These are phyloP conservation scores for Tylopilus balloui DNA, from an alignment of 768 basidiomycete genomes.

Conservation along the genomic window DNA sequence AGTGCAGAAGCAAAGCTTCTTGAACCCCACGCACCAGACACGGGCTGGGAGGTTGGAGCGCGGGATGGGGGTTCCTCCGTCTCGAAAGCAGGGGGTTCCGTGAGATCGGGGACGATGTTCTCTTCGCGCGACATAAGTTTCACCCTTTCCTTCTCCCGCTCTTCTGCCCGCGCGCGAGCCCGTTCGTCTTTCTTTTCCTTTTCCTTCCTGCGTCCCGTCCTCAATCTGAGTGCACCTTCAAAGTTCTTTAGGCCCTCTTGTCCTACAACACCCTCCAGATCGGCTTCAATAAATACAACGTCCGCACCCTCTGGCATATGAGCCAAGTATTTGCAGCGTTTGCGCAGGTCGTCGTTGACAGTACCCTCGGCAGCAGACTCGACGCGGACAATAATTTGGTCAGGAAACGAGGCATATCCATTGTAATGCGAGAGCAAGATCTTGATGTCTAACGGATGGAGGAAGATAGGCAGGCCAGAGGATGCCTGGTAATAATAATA, in stretches of 20 bases:
- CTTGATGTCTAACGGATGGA: conserved; percentile 94
- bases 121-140: conserved; percentile 30
- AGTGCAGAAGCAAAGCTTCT: conserved; percentile 80
- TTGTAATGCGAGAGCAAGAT: conserved; percentile 83
- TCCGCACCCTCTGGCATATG: conserved; percentile 91
- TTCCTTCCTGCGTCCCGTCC: conserved; percentile 71
- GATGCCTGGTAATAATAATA: conserved; percentile 97
- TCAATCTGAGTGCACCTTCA: conserved; percentile 73
- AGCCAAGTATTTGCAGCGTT: conserved; percentile 92
- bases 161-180: conserved; percentile 75
- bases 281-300: conserved; percentile 89
- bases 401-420: conserved; percentile 79
- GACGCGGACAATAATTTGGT: conserved; percentile 74
- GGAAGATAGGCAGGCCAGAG: conserved; percentile 84
- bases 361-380: conserved; percentile 71
- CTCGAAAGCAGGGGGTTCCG: conserved; percentile 8
- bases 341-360: conserved; percentile 89
- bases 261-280: conserved; percentile 76
- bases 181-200: conserved; percentile 84
- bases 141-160: conserved; percentile 57
- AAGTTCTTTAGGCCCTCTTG: conserved; percentile 74
- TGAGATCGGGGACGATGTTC: conserved; percentile 2
- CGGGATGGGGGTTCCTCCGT: conserved; percentile 11
- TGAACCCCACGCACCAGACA: conserved; percentile 68
- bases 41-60: conserved; percentile 10